Conservation (phyloP, 129 eudicot genomes). For the Flaveria trinervia region DNA sequence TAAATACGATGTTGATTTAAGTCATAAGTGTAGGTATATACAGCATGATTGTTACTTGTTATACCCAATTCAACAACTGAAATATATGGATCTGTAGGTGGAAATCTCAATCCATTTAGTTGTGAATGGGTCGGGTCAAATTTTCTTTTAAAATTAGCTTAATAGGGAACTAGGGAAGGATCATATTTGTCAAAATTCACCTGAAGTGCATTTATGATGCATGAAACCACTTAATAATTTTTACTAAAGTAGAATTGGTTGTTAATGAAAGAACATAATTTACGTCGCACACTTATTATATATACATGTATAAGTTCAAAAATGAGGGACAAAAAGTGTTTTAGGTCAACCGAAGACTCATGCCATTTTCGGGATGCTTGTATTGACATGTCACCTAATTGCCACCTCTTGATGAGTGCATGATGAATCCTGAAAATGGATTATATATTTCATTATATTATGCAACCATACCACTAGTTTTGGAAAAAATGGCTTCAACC, state of each 20-base stretch:
- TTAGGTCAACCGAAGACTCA: not conserved
- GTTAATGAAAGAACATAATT: not conserved
- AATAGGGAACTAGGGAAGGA: too few relatives aligned
- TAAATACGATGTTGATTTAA: not conserved
- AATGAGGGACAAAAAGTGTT: not conserved
- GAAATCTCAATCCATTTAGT: not conserved
- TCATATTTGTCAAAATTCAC: not conserved
- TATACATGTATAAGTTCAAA: not conserved
- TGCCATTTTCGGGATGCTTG: not conserved
- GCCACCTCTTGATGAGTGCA: not conserved
- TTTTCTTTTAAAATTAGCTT: not conserved
- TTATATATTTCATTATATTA: not conserved
- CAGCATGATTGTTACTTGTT: not conserved
- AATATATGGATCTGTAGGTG: not conserved
- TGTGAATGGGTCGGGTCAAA: not conserved
- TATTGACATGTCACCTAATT: not conserved
- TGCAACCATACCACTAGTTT: not conserved
- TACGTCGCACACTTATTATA: not conserved
- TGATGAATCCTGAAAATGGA: not conserved
- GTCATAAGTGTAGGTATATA: not conserved
- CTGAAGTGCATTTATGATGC: not conserved
- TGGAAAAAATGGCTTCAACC: not conserved
- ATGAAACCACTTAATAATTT: not conserved
- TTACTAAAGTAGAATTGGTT: not conserved
- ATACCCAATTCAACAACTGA: not conserved